Conservation (phyloP, 345 rosid species). For the Erucastrum elatum region DNA sequence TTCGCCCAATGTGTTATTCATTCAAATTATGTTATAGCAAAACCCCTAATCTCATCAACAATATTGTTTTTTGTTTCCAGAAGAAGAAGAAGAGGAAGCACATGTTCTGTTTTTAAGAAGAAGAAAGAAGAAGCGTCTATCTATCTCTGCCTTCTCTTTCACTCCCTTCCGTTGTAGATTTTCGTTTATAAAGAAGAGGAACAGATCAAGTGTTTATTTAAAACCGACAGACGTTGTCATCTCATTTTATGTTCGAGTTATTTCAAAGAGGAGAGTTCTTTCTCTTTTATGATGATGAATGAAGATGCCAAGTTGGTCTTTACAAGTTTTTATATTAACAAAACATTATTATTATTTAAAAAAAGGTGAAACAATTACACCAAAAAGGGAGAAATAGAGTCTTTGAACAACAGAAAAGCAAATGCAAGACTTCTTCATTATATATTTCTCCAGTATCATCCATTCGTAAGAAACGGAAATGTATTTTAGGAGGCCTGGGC, state of each 20-base stretch:
- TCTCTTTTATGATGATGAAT: neutral
- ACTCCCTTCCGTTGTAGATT: constrained; percentile 9
- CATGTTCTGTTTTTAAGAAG: constrained; percentile 43
- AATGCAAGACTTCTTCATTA: constrained; percentile 19
- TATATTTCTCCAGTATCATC: neutral
- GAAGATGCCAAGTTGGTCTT: neutral
- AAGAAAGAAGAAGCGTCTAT: constrained; percentile 40
- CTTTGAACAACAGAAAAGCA: neutral
- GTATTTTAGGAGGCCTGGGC: constrained; percentile 8
- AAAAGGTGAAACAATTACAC: neutral
- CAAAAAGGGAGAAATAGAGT: neutral
- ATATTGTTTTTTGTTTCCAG: constrained; percentile 24
- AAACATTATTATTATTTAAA: neutral
- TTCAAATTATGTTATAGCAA: neutral
- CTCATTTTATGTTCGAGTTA: constrained; percentile 18
- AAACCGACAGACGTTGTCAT: constrained; percentile 10
- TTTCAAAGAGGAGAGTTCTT: constrained; percentile 9
- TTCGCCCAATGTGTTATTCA: no score
- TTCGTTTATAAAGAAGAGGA: constrained; percentile 25
- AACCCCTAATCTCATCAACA: neutral
- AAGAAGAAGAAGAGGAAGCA: constrained; percentile 35
- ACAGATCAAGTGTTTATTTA: constrained; percentile 15
- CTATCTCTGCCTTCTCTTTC: constrained; percentile 4
- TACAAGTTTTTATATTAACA: neutral
- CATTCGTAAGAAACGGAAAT: neutral